These are phyloP conservation scores for Eucalyptus regnans DNA, from an alignment of 345 rosid genomes.

Conservation along the genomic window DNA sequence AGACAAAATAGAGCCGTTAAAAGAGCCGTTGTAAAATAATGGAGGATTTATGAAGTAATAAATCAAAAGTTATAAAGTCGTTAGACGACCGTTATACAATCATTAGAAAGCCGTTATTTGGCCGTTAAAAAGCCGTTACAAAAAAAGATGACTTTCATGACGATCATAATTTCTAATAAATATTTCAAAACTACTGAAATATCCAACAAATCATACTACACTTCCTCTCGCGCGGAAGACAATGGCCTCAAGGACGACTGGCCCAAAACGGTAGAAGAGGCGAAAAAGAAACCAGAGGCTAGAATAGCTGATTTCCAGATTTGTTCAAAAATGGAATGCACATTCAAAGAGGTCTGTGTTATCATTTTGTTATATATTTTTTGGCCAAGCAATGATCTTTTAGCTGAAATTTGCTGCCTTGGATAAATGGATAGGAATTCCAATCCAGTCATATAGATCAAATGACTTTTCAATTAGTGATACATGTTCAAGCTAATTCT, in stretches of 20 bases:
- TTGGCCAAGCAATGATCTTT: background rate
- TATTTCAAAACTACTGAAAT: too few relatives aligned
- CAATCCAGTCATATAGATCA: rapidly evolving
- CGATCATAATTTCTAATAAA: too few relatives aligned
- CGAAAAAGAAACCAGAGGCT: rapidly evolving
- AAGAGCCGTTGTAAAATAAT: too few relatives aligned
- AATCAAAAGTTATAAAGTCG: too few relatives aligned
- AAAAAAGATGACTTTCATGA: too few relatives aligned
- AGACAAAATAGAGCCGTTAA: too few relatives aligned
- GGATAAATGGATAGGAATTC: background rate
- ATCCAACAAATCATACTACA: too few relatives aligned
- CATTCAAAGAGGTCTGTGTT: background rate
- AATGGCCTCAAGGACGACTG: background rate
- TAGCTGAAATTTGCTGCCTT: background rate
- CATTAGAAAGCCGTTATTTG: too few relatives aligned
- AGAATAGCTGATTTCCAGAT: background rate
- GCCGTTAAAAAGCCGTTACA: too few relatives aligned
- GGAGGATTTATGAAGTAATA: too few relatives aligned
- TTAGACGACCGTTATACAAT: too few relatives aligned
- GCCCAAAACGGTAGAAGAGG: background rate
- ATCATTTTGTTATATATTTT: too few relatives aligned
- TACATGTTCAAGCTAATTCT: background rate
- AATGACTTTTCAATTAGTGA: background rate
- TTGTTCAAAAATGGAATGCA: background rate
- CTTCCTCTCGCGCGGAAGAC: background rate